Evolutionary conservation across 2,329 filamentous ascomycete genomes (phyloP), one percentile per base, ranked within the genome.

Genomic region (Aspergillus sp.): DNA sequence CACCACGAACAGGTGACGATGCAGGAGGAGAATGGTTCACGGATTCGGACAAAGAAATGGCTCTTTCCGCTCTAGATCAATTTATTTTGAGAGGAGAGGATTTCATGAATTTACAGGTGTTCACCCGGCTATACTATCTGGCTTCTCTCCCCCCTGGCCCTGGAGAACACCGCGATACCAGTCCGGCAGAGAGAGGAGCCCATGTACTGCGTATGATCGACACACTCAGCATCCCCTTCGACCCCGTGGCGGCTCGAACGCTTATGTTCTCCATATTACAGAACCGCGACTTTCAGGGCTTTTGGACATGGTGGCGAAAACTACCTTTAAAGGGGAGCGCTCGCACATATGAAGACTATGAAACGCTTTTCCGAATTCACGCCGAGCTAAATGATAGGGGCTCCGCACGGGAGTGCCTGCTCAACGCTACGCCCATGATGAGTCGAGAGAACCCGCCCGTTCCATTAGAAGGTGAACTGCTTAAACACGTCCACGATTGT

Each of bases 271-370:
- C 70, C 4, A 62, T 69, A 21, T 73, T 82, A 5, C 62, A 64
- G 19, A 77, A 77, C 58, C 66, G 69, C 17, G 74, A 85, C 62
- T 87, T 84, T 79, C 69, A 79, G 15, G 75, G 76, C 6, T 85
- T 90, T 65, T 89, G 85, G 86, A 77, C 84, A 19, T 67, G 80
- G 9, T 90, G 87, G 79, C 80, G 80, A 55, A 77, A 80, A 56
- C 79, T 84, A 4, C 73, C 86, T 14, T 77, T 81, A 41, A 80
- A 81, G 63, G 72, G 79, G 40, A 67, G 71, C 8, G 64, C 77
- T 1, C 82, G 87, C 19, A 80, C 82, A 0, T 66, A 75, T n/a
- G 68, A 69, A 15, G 76, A 88, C 62, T 90, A 90, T 66, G 70
- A 74, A 3, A 73, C 81, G 35, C 73, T 86, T 24, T 88, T 84